phyloP scores from a whole-genome alignment of 2,329 filamentous ascomycete genomes.

The Aspergillus pseudoviridinutans region DNA sequence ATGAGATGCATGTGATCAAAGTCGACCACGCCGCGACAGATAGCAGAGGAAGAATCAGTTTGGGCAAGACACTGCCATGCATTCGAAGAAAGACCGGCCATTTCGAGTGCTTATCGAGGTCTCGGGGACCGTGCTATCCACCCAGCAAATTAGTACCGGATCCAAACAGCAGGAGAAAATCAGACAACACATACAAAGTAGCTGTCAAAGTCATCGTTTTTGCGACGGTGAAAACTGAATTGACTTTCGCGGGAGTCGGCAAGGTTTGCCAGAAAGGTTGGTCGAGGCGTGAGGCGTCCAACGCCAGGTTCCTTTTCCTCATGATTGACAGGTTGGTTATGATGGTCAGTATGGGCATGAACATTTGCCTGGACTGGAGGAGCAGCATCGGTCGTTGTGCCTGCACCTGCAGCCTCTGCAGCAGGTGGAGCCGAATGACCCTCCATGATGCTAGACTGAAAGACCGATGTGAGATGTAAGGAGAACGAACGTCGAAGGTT shows the following conservation, averaged over 20 bases:
- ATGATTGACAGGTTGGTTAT: conserved; percentile 12
- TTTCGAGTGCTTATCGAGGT: conserved; percentile 70
- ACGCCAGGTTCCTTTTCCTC: conserved; percentile 20
- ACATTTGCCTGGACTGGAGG: conserved; percentile 17
- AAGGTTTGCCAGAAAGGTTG: conserved; percentile 32
- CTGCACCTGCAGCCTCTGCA: conserved; percentile 7
- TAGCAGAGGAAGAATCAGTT: conserved; percentile 66
- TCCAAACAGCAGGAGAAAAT: neutral
- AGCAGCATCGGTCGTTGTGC: conserved; percentile 10
- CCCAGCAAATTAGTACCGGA: neutral
- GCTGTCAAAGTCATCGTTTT: conserved; percentile 52
- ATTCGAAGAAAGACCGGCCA: conserved; percentile 71
- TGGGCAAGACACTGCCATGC: conserved; percentile 70
- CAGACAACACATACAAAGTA: conserved; percentile 51
- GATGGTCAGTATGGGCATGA: conserved; percentile 8
- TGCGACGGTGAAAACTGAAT: conserved; percentile 25
- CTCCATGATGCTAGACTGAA: neutral
- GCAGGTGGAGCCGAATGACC: conserved; percentile 5
- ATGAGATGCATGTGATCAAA: conserved; percentile 56
- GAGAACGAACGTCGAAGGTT: neutral
- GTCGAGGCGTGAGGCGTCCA: conserved; percentile 26
- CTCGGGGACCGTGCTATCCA: conserved; percentile 50
- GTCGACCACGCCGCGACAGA: conserved; percentile 64
- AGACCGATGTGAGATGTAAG: neutral
- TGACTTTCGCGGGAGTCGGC: conserved; percentile 29